phyloP scores from a whole-genome alignment of 306 rosid species.

The Acacia crassicarpa region DNA sequence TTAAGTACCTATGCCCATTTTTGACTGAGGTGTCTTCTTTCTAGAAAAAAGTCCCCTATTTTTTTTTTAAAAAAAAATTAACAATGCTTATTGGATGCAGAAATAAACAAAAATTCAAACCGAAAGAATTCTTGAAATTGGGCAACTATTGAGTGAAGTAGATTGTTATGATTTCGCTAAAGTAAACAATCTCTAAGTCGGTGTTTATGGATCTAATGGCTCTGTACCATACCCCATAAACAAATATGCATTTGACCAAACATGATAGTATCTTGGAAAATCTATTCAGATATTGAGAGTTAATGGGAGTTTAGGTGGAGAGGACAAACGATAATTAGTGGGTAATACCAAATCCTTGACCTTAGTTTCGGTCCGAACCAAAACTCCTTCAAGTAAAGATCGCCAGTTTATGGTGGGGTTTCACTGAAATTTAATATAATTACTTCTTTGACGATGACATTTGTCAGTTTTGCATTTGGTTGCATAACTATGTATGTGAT shows the following conservation, averaged over 20 bases:
- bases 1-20: background rate
- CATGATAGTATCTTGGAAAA: background rate
- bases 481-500: background rate
- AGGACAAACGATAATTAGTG: background rate
- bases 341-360: background rate
- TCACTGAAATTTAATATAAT: background rate
- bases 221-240: slow-evolving; percentile 19
- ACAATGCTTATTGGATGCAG: background rate
- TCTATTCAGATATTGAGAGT: background rate
- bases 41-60: background rate
- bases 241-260: background rate
- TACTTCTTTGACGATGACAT: background rate
- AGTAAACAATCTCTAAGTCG: background rate
- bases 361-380: background rate
- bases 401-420: background rate
- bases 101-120: background rate
- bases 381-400: background rate
- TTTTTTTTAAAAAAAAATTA: background rate
- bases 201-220: background rate
- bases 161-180: too few species aligned
- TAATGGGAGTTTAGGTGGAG: background rate
- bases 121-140: background rate
- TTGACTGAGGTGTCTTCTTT: background rate
- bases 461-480: background rate
- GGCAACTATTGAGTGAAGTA: background rate